Conservation (phyloP, 2,329 filamentous ascomycete species). For the Neopestalotiopsis rosae region DNA sequence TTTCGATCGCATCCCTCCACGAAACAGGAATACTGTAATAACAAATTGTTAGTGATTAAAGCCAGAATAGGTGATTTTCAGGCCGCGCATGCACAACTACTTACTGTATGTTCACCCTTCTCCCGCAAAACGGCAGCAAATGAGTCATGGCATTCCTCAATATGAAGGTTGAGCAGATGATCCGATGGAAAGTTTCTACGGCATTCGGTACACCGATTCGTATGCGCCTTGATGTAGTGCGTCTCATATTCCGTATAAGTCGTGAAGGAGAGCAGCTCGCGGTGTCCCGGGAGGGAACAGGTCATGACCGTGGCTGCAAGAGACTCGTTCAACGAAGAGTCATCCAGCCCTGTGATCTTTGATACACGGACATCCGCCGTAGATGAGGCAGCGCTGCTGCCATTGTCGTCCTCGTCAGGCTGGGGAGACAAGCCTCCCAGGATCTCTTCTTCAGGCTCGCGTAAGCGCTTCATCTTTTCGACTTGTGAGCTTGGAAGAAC, state of each 20-base stretch:
- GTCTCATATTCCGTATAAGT: constrained; percentile 83
- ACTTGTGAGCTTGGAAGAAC: constrained; percentile 30
- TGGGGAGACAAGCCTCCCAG: constrained; percentile 33
- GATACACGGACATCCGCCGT: constrained; percentile 37
- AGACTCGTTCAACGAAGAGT: constrained; percentile 37
- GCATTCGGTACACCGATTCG: constrained; percentile 86
- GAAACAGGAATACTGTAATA: constrained; percentile 79
- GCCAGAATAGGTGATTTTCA: too few species aligned
- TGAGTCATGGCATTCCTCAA: constrained; percentile 89
- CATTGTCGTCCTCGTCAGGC: constrained; percentile 20
- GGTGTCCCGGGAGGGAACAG: constrained; percentile 84
- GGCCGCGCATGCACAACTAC: constrained; percentile 32
- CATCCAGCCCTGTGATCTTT: constrained; percentile 68
- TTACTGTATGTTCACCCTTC: constrained; percentile 84
- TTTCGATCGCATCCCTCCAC: constrained; percentile 86
- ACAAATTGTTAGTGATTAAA: constrained; percentile 21
- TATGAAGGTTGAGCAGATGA: constrained; percentile 81
- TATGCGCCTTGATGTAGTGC: constrained; percentile 82
- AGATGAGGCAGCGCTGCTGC: constrained; percentile 19
- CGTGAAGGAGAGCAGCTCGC: constrained; percentile 70
- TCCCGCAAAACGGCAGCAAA: constrained; percentile 74
- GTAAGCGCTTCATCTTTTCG: constrained; percentile 65
- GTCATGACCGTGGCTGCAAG: constrained; percentile 62
- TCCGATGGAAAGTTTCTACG: constrained; percentile 85
- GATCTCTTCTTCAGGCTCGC: constrained; percentile 58